Base-by-base conservation (phyloP, 2,329 filamentous ascomycete species). In the Capronia americana region DNA sequence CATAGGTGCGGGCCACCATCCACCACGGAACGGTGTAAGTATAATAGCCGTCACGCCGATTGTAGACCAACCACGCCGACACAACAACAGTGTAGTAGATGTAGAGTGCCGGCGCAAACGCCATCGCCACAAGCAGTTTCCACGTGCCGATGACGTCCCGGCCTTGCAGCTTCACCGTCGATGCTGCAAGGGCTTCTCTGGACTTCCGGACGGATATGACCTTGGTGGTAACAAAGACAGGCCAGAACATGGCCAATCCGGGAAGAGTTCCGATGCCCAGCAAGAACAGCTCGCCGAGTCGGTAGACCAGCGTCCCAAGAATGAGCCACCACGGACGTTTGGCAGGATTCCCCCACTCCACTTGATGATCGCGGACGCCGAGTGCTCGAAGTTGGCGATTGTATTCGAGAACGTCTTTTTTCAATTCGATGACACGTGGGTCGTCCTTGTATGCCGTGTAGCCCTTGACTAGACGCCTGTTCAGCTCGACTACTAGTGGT, bases 381-480 rank as follows among this genome's bases (percentile, higher is more conserved):
- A 99, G 85, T 70, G 94, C 90, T 64, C 91, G 89, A 44, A 98
- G 87, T 76, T 93, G 88, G 71, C 88, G 88, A 81, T 98, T 97
- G 83, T 98, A 99, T 59, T 88, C 86, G 69, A 89, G 87, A 67
- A 98, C 91, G 5, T 89, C 87, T 57, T 88, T 86, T 73, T 90
- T 90, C 51, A 97, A 82, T 26, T 87, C 83, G 50, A 91, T 83
- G 72, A 98, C 93, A 55, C 93, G 88, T 64, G 90, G 90, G 74
- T 98, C 93, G 68, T 96, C 89, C 81, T 97, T 96, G 84, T 94
- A 97, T 63, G 91, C 89, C 62, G 91, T 92, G 76, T 97, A 99
- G 28, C 94, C 94, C 78, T 94, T 90, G 64, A 96, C 91, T 5
- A 99, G 85, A 41, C 94, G 89, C 59, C 94, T 87, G 80, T 98